These are phyloP conservation scores for Asterophora parasitica DNA, from an alignment of 768 basidiomycete species.

Conservation along the genomic window DNA sequence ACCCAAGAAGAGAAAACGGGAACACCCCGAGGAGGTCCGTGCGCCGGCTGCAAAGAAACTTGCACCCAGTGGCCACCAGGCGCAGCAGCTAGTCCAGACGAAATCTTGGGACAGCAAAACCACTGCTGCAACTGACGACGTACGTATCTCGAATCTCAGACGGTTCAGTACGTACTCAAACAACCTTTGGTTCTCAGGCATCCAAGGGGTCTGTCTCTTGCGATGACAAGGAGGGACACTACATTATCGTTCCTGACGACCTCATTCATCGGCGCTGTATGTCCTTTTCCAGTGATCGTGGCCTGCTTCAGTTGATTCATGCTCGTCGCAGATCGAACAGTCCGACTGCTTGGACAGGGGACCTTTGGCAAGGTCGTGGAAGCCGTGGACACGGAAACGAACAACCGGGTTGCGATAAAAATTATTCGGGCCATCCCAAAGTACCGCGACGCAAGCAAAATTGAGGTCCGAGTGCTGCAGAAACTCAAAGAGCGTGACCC, in stretches of 20 bases:
- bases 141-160: constrained; percentile 34
- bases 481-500: constrained; percentile 89
- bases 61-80: constrained; percentile 43
- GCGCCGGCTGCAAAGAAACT: constrained; percentile 62
- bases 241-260: constrained; percentile 90
- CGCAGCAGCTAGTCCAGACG: constrained; percentile 43
- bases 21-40: constrained; percentile 69
- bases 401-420: constrained; percentile 89
- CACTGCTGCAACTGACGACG: constrained; percentile 62
- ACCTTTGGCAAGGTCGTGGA: constrained; percentile 99
- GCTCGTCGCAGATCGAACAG: constrained; percentile 71
- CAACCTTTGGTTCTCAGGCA: constrained; percentile 37
- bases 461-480: constrained; percentile 93
- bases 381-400: constrained; percentile 74
- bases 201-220: constrained; percentile 69
- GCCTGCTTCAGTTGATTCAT: constrained; percentile 14
- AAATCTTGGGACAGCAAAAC: constrained; percentile 69
- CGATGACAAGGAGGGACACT: constrained; percentile 99
- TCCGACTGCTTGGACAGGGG: constrained; percentile 89
- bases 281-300: constrained; percentile 21
- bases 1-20: constrained; percentile 82
- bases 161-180: constrained; percentile 23
- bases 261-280: constrained; percentile 81
- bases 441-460: constrained; percentile 97
- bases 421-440: constrained; percentile 98